Base-by-base conservation (phyloP, 805 yeast genomes). In the Priceomyces melissophilus region DNA sequence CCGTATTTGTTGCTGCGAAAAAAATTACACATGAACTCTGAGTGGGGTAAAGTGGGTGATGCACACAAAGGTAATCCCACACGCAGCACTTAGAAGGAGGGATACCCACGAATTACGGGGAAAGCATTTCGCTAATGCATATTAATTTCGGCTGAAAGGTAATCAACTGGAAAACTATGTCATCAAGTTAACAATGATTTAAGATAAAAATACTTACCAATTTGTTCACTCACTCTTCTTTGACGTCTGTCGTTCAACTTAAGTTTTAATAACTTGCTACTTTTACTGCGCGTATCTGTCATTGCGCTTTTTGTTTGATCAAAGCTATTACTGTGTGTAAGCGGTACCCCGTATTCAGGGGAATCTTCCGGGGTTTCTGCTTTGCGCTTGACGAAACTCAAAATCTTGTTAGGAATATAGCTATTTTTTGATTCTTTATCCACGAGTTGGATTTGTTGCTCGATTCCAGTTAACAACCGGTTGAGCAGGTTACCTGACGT, bases 271-370 rank as follows among this genome's bases (percentile, higher is more conserved):
- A 53, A 17, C 11, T 44, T 46, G 35, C 44, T 48, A 31, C 47
- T 57, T 31, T 57, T 60, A 11, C 36, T 29, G 33, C 73, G 53
- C 17, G 50, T 49, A 11, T 46, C 45, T 4, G 72, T 66, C 58
- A 68, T 57, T 30, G 46, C 45, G 40, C 66, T 57, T 46, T 61
- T 63, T 7, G 73, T 67, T 44, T 65, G 72, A 42, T 69, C 75
- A 41, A 43, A 39, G 29, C 39, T 39, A 23, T 17, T 29, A 34
- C 39, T 39, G 14, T 23, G 30, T 14, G 17, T 29, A 12, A 39
- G 26, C 9, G 38, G 39, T 27, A 20, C 13, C 7, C 39, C 39
- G 15, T 3, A 12, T 10, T 30, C 29, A 13, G 25, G 10, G 14
- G 28, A 28, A 12, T 37, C 23, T 26, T 30, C 30, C 40, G 43